Evolutionary conservation across 1,139 yeast species (phyloP), one percentile per base, ranked within the genome.

Genomic region (Geotrichum aggregatum): DNA sequence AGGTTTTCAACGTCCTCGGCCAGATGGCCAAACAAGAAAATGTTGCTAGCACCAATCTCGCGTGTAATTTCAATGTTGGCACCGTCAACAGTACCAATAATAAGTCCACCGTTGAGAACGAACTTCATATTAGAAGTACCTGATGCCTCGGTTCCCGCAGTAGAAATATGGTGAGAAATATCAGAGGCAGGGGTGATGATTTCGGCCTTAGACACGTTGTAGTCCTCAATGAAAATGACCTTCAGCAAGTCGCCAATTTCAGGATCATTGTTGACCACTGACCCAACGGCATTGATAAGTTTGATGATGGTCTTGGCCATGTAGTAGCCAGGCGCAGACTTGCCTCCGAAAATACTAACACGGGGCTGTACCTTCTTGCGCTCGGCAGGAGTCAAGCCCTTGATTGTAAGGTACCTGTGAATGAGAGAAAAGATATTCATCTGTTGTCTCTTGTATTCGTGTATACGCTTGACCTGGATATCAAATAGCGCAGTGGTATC

Each of bases 41-140:
- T 87, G 69, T 91, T 88, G 50, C 87, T 95, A 67, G 89, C 95
- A 49, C 96, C 96, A 62, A 87, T 81, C 71, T 91, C 97, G 63
- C 96, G 80, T 21, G 96, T 86, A 67, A 91, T 87, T 72, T 91
- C 97, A 52, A 91, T 95, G 66, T 89, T 91, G 58, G 97, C 97
- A 66, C 98, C 97, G 67, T 91, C 97, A 60, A 91, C 96, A 16
- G 97, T 89, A 66, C 98, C 98, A 62, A 89, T 84, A 61, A 89
- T 87, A 60, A 91, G 77, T 50, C 97, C 97, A 70, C 96, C 97
- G 66, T 88, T 89, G 71, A 89, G 74, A 30, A 89, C 96, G 67
- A 89, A 89, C 73, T 89, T 91, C 97, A 89, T 89, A 74, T 89
- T 89, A 46, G 95, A 86, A 44, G 98, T 89, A 68, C 97, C 97